Evolutionary conservation across 2,329 filamentous ascomycete genomes (phyloP), one percentile per base, ranked within the genome.

Genomic region (Trichoderma sp.): DNA sequence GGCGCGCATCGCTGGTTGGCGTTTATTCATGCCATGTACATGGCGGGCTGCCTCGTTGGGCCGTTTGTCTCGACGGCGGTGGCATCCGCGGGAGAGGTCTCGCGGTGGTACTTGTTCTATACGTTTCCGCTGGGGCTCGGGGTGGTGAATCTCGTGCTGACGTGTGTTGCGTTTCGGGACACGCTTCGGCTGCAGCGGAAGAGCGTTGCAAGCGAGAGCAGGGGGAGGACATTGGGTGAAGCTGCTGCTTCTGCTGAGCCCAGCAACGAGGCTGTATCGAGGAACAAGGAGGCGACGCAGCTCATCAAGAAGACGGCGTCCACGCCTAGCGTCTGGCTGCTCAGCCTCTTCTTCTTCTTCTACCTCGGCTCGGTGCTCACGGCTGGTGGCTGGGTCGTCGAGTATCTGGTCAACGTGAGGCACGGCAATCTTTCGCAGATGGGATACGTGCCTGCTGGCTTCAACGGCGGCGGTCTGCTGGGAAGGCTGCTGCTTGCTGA

Each of bases 291-390:
- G 51, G 82, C 82, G 0, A 70, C 78, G 5, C 67, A 68, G 0
- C 75, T 84, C 52, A 79, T 86, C 57, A 79, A 78, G 41, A 73
- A 75, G 7, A 78, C 83, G 0, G 67, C 86, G 0, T 74, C 71
- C 15, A 78, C 73, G 1, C 81, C 76, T 17, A 78, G 78, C 3
- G 75, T 89, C 3, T 89, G 86, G 83, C 72, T 87, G 0, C 71
- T 89, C 3, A 85, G 85, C 56, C 62, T 87, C 2, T 89, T 87
- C 72, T 89, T 85, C 75, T 89, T 89, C 75, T 88, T 88, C 72
- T 83, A 84, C 59, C 76, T 89, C 0, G 87, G 87, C 0, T 82
- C 80, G 0, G 72, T 71, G 1, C 80, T 87, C 2, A 89, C 86
- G 0, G 82, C 85, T 0, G 73, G 77, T 66, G 86, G 87, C 1